Conservation (phyloP, 2,329 filamentous ascomycete genomes). For the Pseudogymnoascus verrucosus region DNA sequence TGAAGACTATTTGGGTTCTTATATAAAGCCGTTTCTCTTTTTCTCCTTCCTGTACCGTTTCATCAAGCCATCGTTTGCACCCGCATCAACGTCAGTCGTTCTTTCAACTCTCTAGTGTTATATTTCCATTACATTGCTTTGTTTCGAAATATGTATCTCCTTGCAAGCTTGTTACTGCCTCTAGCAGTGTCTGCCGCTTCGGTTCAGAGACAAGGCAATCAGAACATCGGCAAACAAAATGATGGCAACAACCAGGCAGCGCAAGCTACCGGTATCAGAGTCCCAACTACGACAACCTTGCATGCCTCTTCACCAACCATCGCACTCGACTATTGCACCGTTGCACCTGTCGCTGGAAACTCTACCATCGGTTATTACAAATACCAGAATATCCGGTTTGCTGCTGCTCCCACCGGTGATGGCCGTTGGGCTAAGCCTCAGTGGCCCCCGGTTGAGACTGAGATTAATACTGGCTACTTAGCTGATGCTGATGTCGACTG, state of each 20-base stretch:
- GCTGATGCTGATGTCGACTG: slow-evolving; percentile 29
- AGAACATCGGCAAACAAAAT: neutral
- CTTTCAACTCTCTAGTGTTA: neutral
- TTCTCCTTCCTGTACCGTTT: neutral
- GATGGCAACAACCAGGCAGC: neutral
- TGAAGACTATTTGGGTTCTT: neutral
- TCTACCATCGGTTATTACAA: slow-evolving; percentile 27
- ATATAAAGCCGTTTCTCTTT: neutral
- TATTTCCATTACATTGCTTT: neutral
- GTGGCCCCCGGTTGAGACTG: slow-evolving; percentile 28
- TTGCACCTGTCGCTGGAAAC: slow-evolving; percentile 17
- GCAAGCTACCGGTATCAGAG: neutral
- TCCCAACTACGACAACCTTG: neutral
- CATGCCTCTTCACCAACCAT: slow-evolving; percentile 16
- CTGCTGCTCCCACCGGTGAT: slow-evolving; percentile 27
- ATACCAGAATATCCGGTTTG: slow-evolving; percentile 32
- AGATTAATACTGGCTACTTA: slow-evolving; percentile 27
- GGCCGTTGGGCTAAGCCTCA: slow-evolving; percentile 29
- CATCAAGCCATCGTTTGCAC: neutral
- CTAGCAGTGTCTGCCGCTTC: neutral
- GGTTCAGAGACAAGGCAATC: neutral
- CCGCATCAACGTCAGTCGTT: neutral
- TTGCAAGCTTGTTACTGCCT: neutral
- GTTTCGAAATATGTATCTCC: neutral
- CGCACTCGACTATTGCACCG: slow-evolving; percentile 25